phyloP scores from a whole-genome alignment of 2,329 filamentous ascomycete genomes.

The Fusarium keratoplasticum region DNA sequence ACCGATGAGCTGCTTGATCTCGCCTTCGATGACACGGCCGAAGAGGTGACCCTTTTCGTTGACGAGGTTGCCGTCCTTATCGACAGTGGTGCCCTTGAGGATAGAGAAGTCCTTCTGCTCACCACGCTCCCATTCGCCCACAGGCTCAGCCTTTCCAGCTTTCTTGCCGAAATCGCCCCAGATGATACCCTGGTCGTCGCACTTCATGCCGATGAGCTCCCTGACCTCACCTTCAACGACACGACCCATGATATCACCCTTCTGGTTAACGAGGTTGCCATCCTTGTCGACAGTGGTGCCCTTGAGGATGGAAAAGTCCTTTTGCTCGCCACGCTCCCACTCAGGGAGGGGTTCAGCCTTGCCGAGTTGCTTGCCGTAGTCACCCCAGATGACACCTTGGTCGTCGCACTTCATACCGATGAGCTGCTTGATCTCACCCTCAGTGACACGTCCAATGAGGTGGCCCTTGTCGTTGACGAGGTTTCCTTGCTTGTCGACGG shows the following conservation, averaged over 20 bases:
- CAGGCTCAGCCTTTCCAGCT: constrained; percentile 75
- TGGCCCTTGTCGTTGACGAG: constrained; percentile 65
- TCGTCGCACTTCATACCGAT: constrained; percentile 73
- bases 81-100: constrained; percentile 63
- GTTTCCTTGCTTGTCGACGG: constrained; percentile 64
- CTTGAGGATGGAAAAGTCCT: constrained; percentile 35
- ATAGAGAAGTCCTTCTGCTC: constrained; percentile 37
- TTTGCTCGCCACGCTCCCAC: constrained; percentile 59
- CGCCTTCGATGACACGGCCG: constrained; percentile 74
- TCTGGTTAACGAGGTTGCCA: constrained; percentile 67
- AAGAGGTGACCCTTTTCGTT: constrained; percentile 65
- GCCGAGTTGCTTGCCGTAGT: constrained; percentile 71
- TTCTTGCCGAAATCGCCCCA: constrained; percentile 71
- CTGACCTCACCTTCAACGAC: constrained; percentile 72
- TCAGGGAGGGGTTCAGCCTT: constrained; percentile 72
- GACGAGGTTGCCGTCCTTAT: constrained; percentile 69
- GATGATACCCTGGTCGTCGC: constrained; percentile 76
- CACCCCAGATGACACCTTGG: constrained; percentile 76
- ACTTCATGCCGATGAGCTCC: constrained; percentile 71
- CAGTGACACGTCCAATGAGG: constrained; percentile 69
- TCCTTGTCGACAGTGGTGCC: constrained; percentile 70
- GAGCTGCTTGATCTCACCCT: constrained; percentile 73
- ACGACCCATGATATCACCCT: constrained; percentile 68
- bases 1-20: constrained; percentile 72
- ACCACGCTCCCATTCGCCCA: constrained; percentile 64